Evolutionary conservation across 2,329 filamentous ascomycete species (phyloP).

Genomic region (Amphichorda felina): DNA sequence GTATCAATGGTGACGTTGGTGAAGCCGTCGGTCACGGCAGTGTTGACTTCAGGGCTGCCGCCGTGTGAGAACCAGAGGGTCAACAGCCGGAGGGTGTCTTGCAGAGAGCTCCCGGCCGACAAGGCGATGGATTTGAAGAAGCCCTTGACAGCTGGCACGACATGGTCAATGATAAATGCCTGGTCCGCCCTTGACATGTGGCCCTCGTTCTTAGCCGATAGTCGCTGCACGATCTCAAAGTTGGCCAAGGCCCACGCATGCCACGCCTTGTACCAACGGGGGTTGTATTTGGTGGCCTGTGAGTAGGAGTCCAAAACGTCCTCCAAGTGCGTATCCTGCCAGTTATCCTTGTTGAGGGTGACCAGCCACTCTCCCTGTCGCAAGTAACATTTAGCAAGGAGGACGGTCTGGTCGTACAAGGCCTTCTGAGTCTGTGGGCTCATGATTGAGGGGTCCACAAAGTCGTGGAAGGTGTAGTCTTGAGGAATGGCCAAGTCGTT

Average conservation of each 20-base stretch:
- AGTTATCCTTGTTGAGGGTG: slow-evolving; percentile 72
- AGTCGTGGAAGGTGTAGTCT: slow-evolving; percentile 36
- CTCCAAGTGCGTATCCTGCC: slow-evolving; percentile 75
- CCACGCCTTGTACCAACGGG: slow-evolving; percentile 98
- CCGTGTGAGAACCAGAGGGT: slow-evolving; percentile 97
- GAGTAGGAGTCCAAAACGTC: slow-evolving; percentile 88
- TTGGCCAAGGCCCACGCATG: slow-evolving; percentile 97
- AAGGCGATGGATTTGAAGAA: slow-evolving; percentile 97
- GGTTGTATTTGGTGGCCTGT: slow-evolving; percentile 86
- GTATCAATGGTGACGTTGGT: slow-evolving; percentile 89
- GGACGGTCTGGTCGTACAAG: slow-evolving; percentile 48
- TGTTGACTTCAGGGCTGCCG: slow-evolving; percentile 76
- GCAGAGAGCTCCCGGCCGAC: slow-evolving; percentile 82
- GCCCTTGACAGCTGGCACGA: slow-evolving; percentile 86
- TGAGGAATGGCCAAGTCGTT: slow-evolving; percentile 30
- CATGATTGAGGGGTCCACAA: slow-evolving; percentile 29
- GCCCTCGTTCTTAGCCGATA: slow-evolving; percentile 55
- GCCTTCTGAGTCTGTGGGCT: slow-evolving; percentile 38
- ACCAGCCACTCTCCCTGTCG: slow-evolving; percentile 96
- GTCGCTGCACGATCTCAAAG: slow-evolving; percentile 89
- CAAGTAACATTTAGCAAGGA: slow-evolving; percentile 91
- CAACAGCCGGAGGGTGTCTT: slow-evolving; percentile 84
- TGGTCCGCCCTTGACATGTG: slow-evolving; percentile 35
- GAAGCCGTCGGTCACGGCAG: slow-evolving; percentile 82
- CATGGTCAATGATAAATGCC: slow-evolving; percentile 67